Evolutionary conservation across 2,329 filamentous ascomycete species (phyloP), one percentile per base, ranked within the genome.

Genomic region (Fonsecaea erecta): DNA sequence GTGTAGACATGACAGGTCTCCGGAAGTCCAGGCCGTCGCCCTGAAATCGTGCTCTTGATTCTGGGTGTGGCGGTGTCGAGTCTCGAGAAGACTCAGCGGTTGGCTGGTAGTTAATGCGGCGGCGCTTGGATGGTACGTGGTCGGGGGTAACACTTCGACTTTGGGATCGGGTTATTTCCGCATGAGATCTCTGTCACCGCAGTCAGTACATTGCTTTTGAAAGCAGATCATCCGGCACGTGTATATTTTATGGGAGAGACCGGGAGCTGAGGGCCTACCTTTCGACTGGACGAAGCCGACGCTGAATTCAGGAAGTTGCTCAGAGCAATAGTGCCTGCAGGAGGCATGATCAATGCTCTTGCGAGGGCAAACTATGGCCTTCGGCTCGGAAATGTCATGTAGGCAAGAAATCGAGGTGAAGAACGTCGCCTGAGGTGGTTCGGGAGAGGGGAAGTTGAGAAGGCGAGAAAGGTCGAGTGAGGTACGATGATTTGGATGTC

Each of bases 21-120:
- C 85, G 78, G 67, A 79, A 84, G 68, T 87, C 85, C 52, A 81
- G 76, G 3, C 85, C 84, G 75, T 86, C 83, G n/a, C 84, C 82
- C 14, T 77, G 73, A 68, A 75, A 83, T 76, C 65, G 57, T 53
- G 21, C n/a, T 9, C 52, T 51, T 56, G 55, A 55, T 52, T 76
- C 54, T 79, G 77, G 9, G 12, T 59, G 18, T 34, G 51, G 54
- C 32, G 55, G 55, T 14, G 34, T 37, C 26, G 67, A 63, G 32
- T 61, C 55, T 52, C 30, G 30, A 24, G 48, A 65, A 58, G 65
- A 63, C 71, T 60, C 40, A 58, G 65, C n/a, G 61, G 73, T 66
- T 40, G 73, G 63, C 35, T 21, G 3, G 56, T 60, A 43, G 28
- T 54, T 65, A 28, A 68, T 68, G 43, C 70, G 65, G 16, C 64